Evolutionary conservation across 768 basidiomycete genomes (phyloP), one percentile per base, ranked within the genome.

Genomic region (Russula brevipes): DNA sequence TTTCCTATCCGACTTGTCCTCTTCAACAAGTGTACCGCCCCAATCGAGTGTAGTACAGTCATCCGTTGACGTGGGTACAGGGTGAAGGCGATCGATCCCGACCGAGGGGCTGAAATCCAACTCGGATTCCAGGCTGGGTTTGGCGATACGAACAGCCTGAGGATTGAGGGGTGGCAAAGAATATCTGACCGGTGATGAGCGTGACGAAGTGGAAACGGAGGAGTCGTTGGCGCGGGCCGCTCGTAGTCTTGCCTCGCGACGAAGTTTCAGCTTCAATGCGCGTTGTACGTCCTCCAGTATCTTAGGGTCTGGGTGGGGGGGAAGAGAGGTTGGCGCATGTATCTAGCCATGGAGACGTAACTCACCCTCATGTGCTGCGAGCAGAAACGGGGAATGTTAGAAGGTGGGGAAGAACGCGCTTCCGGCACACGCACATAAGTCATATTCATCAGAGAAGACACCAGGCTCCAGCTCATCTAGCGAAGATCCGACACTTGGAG

Each of bases 261-360:
- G 80, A 33, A 88, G 86, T 72, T 91, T 90, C 56, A 89, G 74
- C 60, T 82, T 84, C 36, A 92, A 70, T 5, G 88, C 89, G 57
- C 84, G 83, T 67, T 91, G 87, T 6, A 92, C 88, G 65, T 91
- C 90, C 71, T 87, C 88, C 57, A 91, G 72, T 65, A 92, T 86
- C 67, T 80, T 80, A n/a, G 89, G 87, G 75, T 92, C 89, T 92
- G 69, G 36, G 49, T 3, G 5, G 12, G 38, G 8, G 54, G 38
- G 24, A 36, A 44, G 65, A 60, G 66, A 60, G 36, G 51, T 65
- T 59, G 39, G 63, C 68, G 57, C 72, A 44, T 39, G 17, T 56
- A 57, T 35, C 14, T 10, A 17, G 39, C 33, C 19, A 47, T n/a
- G 5, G 14, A n/a, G 10, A 57, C 33, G n/a, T 41, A 49, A 11